phyloP scores from a whole-genome alignment of 805 yeast species.

The Ogataea philodendri region DNA sequence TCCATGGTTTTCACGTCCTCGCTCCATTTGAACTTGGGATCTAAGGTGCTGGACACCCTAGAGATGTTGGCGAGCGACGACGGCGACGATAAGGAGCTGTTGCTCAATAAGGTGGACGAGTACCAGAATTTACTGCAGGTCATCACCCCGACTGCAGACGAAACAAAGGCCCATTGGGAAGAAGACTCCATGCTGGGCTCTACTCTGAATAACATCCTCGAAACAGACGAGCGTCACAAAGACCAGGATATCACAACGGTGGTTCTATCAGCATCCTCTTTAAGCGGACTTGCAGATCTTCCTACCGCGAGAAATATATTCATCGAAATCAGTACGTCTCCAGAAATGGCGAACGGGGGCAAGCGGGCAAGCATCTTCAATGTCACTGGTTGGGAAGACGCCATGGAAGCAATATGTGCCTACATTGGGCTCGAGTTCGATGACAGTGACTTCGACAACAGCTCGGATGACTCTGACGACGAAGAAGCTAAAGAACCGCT shows the following conservation, averaged over 20 bases:
- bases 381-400: conserved; percentile 35
- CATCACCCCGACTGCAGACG: conserved; percentile 14
- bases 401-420: conserved; percentile 36
- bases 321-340: conserved; percentile 29
- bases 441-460: conserved; percentile 32
- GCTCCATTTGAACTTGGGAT: conserved; percentile 10
- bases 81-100: conserved; percentile 8
- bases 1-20: conserved; percentile 25
- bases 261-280: conserved; percentile 27
- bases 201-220: too few species aligned
- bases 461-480: conserved; percentile 19
- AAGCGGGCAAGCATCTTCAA: conserved; percentile 21
- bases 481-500: conserved; percentile 5
- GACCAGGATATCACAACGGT: conserved; percentile 25
- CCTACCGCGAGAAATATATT: conserved; percentile 24
- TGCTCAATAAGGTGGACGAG: conserved; percentile 18
- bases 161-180: neutral
- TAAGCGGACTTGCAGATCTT: conserved; percentile 16
- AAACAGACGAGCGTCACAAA: too few species aligned
- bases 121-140: conserved; percentile 15
- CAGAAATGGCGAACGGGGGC: conserved; percentile 8
- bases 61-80: conserved; percentile 14
- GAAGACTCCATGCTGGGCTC: neutral
- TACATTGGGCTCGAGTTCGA: conserved; percentile 35
- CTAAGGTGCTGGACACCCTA: conserved; percentile 15